Percentiles rank a stretch among this genome's conserved stretches.
Conservation (phyloP, 2,329 filamentous ascomycete genomes). For the Fusarium sp. region DNA sequence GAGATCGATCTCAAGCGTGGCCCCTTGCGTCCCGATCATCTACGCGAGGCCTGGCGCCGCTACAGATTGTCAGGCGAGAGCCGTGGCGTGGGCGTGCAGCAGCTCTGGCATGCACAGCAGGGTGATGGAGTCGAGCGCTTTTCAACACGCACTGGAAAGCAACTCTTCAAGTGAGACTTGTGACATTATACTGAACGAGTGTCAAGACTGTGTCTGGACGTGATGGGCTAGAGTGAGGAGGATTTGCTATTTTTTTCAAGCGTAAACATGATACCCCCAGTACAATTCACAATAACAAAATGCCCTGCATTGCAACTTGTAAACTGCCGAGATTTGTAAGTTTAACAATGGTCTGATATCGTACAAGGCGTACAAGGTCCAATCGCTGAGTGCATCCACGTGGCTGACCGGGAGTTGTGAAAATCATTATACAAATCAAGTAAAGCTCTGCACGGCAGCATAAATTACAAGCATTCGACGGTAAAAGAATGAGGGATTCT, state of each 20-base stretch:
- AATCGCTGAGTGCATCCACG: conserved; percentile 6
- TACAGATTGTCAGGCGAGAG: conserved; percentile 72
- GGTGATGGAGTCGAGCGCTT: conserved; percentile 68
- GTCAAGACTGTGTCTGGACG: background rate
- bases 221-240: background rate
- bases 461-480: background rate
- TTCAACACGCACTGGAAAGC: conserved; percentile 60
- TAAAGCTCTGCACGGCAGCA: conserved; percentile 12
- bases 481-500: conserved; percentile 15
- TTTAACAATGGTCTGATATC: conserved; percentile 3
- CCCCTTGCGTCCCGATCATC: conserved; percentile 76
- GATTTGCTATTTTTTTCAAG: conserved; percentile 19
- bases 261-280: conserved; percentile 36
- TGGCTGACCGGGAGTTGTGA: conserved; percentile 25
- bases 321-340: background rate
- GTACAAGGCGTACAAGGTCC: too few relatives aligned
- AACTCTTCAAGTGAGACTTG: conserved; percentile 60
- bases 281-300: background rate
- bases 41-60: conserved; percentile 75
- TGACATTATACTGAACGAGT: background rate
- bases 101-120: conserved; percentile 69
- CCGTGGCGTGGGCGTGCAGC: conserved; percentile 67
- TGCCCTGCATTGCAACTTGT: background rate
- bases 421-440: conserved; percentile 15
- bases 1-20: conserved; percentile 52